Percentiles rank a stretch among this genome's conserved stretches.
Conservation (phyloP, 441 rosid species). For the Bocquillonia castaneifolia region DNA sequence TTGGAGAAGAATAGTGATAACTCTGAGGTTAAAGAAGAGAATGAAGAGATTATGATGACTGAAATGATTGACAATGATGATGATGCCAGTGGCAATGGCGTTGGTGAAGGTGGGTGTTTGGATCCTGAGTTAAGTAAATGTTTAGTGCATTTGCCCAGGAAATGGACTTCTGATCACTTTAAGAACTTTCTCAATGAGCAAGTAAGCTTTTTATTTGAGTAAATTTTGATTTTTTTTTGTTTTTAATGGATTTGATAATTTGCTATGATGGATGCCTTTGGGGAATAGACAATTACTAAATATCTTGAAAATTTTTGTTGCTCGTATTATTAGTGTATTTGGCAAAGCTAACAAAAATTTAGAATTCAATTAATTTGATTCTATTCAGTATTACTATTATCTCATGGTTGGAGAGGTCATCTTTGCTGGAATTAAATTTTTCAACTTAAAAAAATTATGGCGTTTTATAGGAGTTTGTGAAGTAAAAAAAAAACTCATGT, state of each 20-base stretch:
- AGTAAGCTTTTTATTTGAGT: slow-evolving; percentile 30
- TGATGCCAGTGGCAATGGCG: slow-evolving; percentile 33
- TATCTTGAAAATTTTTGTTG: too few species aligned
- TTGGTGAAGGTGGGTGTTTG: slow-evolving; percentile 34
- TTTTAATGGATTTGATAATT: not conserved
- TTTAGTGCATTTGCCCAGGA: slow-evolving; percentile 65
- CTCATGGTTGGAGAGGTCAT: too few species aligned
- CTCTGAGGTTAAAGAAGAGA: slow-evolving; percentile 21
- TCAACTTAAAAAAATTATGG: too few species aligned
- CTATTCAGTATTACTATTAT: too few species aligned
- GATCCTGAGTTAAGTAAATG: slow-evolving; percentile 63
- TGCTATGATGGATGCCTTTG: not conserved
- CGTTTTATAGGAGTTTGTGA: too few species aligned
- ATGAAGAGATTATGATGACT: slow-evolving; percentile 50
- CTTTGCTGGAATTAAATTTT: too few species aligned
- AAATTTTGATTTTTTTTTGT: not conserved
- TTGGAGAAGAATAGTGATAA: slow-evolving; percentile 27
- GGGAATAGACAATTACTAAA: too few species aligned
- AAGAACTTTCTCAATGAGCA: slow-evolving; percentile 57
- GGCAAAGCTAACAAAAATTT: too few species aligned
- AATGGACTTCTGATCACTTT: slow-evolving; percentile 58
- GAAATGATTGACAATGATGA: slow-evolving; percentile 50
- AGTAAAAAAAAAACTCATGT: too few species aligned
- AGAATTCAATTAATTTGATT: not conserved
- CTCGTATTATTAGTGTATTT: too few species aligned